Evolutionary conservation across 176 grass and related monocot genomes (phyloP).

Genomic region (Areca catechu): DNA sequence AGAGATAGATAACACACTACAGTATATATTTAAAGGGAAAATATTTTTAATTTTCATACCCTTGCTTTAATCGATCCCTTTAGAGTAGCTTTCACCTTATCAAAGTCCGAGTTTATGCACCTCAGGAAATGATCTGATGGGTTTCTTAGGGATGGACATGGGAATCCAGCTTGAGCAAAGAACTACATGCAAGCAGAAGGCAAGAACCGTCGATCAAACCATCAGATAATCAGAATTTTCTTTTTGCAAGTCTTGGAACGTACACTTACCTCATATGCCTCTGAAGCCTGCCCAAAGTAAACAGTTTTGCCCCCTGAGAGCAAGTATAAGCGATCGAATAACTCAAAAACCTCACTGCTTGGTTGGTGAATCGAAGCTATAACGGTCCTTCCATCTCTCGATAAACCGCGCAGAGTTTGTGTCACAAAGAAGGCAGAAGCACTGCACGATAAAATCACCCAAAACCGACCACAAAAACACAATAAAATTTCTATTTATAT

Average conservation of each 20-base stretch:
- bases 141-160: constrained; percentile 77
- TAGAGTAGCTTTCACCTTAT: constrained; percentile 97
- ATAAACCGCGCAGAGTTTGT: constrained; percentile 75
- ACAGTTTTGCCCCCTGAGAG: constrained; percentile 94
- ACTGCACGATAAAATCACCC: constrained; percentile 25
- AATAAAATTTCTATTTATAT: too few species aligned
- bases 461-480: too few species aligned
- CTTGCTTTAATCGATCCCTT: constrained; percentile 84
- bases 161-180: constrained; percentile 80
- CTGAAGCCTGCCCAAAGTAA: constrained; percentile 77
- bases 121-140: constrained; percentile 93
- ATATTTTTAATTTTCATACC: constrained; percentile 28
- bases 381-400: constrained; percentile 90
- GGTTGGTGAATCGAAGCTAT: constrained; percentile 96
- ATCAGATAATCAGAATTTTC: too few species aligned
- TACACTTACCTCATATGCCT: constrained; percentile 70
- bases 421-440: constrained; percentile 99
- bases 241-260: too few species aligned
- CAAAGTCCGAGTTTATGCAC: constrained; percentile 94
- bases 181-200: constrained; percentile 35
- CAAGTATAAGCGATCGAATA: constrained; percentile 92
- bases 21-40: not conserved
- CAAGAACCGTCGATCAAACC: too few species aligned
- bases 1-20: constrained; percentile 8
- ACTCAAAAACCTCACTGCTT: constrained; percentile 96